Conservation (phyloP, 129 eudicot genomes). For the sunflower (Helianthus annuus) region HanXRQr2.0-SUNRISE NC_035448.2:154954105-154954604, state of each 20-base stretch:
- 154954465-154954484: slow-evolving; percentile 96
- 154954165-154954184: slow-evolving; percentile 30
- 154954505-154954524: slow-evolving; percentile 98
- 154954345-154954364: slow-evolving; percentile 88
- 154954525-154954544: slow-evolving; percentile 95
- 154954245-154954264: slow-evolving; percentile 23
- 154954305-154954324: slow-evolving; percentile 42
- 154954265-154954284: slow-evolving; percentile 67
- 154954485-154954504: slow-evolving; percentile 88
- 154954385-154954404: slow-evolving; percentile 92
- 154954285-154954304: slow-evolving; percentile 56
- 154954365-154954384: slow-evolving; percentile 80
- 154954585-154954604: slow-evolving; percentile 98
- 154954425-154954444: slow-evolving; percentile 52
- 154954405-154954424: slow-evolving; percentile 77
- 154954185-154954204: slow-evolving; percentile 55
- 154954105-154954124: slow-evolving; percentile 14
- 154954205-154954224: slow-evolving; percentile 57
- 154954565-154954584: slow-evolving; percentile 97
- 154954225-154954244: slow-evolving; percentile 47
- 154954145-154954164: slow-evolving; percentile 33
- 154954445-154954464: slow-evolving; percentile 71
- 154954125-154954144: slow-evolving; percentile 18
- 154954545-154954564: slow-evolving; percentile 88
- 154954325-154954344: slow-evolving; percentile 55